Base-by-base conservation (phyloP, 2,329 filamentous ascomycete species). In the Exophiala oligosperma region DNA sequence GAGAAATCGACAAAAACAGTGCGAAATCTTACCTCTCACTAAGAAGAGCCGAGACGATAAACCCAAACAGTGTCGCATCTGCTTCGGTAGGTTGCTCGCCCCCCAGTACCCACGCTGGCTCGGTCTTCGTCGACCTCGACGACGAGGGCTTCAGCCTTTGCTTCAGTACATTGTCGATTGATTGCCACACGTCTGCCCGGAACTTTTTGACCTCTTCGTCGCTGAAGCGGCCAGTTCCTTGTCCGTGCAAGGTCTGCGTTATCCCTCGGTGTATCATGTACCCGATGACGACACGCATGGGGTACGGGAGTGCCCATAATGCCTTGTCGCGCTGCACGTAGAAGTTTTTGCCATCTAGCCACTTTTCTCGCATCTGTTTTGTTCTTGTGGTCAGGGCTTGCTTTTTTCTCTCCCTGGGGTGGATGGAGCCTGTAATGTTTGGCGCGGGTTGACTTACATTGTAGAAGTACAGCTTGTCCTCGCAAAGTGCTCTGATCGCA, bases 401-500 rank as follows among this genome's bases (percentile, higher is more conserved):
- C 17, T 17, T 17, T 17, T 17, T 17, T 17, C 17, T 17, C 17
- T 17, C 17, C 17, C 17, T 17, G 17, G 17, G 17, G 17, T 17
- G 17, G 17, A 17, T 17, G 17, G 17, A 17, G 17, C 17, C 1
- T 17, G 17, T 17, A 17, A 17, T 17, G 17, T 17, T 17, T 17
- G 17, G 17, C 17, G 17, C 17, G 17, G 17, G 17, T 17, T 17
- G 7, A 37, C 69, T 38, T 58, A 81, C 78, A 26, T 79, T 73
- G 57, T 80, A 84, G 62, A 86, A 87, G 65, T 81, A 83, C 12
- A 85, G 61, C 68, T 81, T 84, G 21, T 88, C 84, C 70, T 88
- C 84, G 24, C 87, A 59, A 52, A 88, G 63, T 0, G 82, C 79
- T 14, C 78, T 71, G 1, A 87, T 59, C 0, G 77, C 80, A 7